phyloP scores from a whole-genome alignment of 139 green algal genomes.

The Tetradesmus obliquus region DNA sequence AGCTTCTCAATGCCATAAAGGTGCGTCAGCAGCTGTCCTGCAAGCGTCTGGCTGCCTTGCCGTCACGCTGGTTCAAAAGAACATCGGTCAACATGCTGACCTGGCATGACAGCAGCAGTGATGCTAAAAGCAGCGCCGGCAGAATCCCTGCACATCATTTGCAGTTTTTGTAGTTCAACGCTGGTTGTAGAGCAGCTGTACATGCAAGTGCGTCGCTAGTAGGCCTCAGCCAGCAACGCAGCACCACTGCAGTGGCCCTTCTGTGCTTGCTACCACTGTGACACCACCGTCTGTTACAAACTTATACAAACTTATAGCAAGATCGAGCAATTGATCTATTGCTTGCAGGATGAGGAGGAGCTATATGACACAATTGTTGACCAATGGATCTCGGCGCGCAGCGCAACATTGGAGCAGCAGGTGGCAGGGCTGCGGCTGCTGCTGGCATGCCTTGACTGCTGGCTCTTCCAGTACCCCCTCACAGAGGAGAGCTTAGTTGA shows the following conservation, averaged over 20 bases:
- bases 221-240: not conserved
- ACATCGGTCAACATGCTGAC: not conserved
- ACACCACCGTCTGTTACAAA: not conserved
- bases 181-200: too few relatives aligned
- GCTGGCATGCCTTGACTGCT: slow-evolving; percentile 53
- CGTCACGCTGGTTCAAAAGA: not conserved
- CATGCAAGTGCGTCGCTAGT: not conserved
- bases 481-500: slow-evolving; percentile 65
- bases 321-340: not conserved
- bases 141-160: not conserved
- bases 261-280: not conserved
- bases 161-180: not conserved
- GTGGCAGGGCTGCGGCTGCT: slow-evolving; percentile 65
- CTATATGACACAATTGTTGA: slow-evolving; percentile 58
- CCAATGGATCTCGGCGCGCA: slow-evolving; percentile 49
- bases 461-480: slow-evolving; percentile 67
- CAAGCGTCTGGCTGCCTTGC: not conserved
- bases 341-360: slow-evolving; percentile 46
- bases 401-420: slow-evolving; percentile 51
- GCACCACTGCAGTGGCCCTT: not conserved
- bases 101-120: not conserved
- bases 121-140: not conserved
- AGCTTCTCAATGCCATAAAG: slow-evolving; percentile 50
- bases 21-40: not conserved
- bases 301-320: not conserved